Conservation (phyloP, 192 early-diverging fungal genomes). For the Lobosporangium transversale region DNA sequence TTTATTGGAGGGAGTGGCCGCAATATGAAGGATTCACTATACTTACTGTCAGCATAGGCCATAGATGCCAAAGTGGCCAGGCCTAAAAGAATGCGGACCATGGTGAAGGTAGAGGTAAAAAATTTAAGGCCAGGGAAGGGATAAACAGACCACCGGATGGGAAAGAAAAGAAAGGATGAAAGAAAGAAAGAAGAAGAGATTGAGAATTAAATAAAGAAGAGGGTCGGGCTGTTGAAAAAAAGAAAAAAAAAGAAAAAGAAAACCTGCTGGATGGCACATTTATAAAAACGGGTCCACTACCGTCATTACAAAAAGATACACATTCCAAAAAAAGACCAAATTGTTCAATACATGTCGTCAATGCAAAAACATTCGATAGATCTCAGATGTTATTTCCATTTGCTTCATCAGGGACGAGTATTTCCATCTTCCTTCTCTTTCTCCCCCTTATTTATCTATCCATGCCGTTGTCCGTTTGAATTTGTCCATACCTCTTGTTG, state of each 20-base stretch:
- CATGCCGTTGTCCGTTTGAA: too few relatives aligned
- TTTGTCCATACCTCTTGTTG: too few relatives aligned
- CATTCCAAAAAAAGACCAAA: too few relatives aligned
- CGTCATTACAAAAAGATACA: too few relatives aligned
- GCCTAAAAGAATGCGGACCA: conserved; percentile 38
- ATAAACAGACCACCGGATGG: neutral
- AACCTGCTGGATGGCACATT: too few relatives aligned
- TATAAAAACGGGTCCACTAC: too few relatives aligned
- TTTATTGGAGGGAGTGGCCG: neutral
- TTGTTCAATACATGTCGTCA: too few relatives aligned
- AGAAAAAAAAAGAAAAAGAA: neutral
- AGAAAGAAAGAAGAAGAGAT: neutral
- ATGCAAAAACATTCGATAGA: too few relatives aligned
- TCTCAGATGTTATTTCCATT: too few relatives aligned
- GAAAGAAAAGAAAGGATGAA: neutral
- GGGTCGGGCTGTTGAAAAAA: neutral
- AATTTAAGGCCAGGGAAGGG: neutral
- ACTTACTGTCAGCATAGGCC: conserved; percentile 50
- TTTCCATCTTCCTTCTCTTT: too few relatives aligned
- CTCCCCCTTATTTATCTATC: too few relatives aligned
- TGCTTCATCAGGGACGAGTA: too few relatives aligned
- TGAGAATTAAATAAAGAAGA: neutral
- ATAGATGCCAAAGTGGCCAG: conserved; percentile 33
- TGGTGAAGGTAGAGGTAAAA: conserved; percentile 4
- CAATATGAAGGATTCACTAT: neutral